Evolutionary conservation across 2,329 filamentous ascomycete species (phyloP).

Genomic region (Monilinia polystroma): DNA sequence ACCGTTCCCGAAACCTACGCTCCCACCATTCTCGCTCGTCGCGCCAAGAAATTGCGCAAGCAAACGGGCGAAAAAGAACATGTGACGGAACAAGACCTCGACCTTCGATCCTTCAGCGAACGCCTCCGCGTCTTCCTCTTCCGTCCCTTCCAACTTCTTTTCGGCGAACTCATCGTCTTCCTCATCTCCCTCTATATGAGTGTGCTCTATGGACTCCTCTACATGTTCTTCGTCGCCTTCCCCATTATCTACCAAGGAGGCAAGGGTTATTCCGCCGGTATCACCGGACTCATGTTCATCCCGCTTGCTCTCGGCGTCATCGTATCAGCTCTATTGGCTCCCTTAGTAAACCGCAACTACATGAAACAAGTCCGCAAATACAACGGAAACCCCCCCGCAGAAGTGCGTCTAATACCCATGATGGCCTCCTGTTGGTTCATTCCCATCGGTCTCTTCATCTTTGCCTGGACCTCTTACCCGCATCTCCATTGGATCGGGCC

Average conservation of each 20-base stretch:
- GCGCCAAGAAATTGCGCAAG: slow-evolving; percentile 71
- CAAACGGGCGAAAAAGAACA: slow-evolving; percentile 56
- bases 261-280: slow-evolving; percentile 73
- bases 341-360: slow-evolving; percentile 80
- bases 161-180: slow-evolving; percentile 38
- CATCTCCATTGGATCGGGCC: slow-evolving; percentile 57
- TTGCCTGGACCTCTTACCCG: slow-evolving; percentile 64
- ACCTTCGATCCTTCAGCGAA: slow-evolving; percentile 53
- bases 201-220: slow-evolving; percentile 36
- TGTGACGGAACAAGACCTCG: slow-evolving; percentile 42
- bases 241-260: slow-evolving; percentile 69
- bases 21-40: slow-evolving; percentile 68
- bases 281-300: slow-evolving; percentile 84
- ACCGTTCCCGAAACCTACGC: slow-evolving; percentile 87
- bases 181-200: slow-evolving; percentile 35
- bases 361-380: slow-evolving; percentile 57
- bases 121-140: slow-evolving; percentile 40
- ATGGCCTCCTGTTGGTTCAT: slow-evolving; percentile 75
- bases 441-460: slow-evolving; percentile 64
- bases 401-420: slow-evolving; percentile 79
- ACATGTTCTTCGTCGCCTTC: slow-evolving; percentile 52
- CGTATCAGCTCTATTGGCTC: slow-evolving; percentile 62
- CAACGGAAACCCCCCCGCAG: slow-evolving; percentile 72
- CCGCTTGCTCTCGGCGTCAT: slow-evolving; percentile 76
- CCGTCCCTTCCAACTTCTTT: slow-evolving; percentile 44